These are phyloP conservation scores for Boletus pseudopeckii DNA, from an alignment of 768 basidiomycete species.

Conservation along the genomic window DNA sequence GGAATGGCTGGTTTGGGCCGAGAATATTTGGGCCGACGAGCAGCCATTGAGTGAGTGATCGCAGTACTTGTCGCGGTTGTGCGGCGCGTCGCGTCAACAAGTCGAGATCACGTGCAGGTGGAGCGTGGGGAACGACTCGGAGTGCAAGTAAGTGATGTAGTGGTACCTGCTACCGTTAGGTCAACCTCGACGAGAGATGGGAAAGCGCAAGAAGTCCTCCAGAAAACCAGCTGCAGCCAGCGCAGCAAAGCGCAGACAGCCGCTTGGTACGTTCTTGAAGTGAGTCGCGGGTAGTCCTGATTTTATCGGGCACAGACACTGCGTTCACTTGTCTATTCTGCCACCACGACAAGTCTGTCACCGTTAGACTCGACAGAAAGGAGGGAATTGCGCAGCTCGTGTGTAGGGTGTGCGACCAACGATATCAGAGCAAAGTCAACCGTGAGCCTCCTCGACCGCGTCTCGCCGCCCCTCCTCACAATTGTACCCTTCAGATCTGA, in stretches of 20 bases:
- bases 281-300: conserved; percentile 1
- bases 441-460: conserved; percentile 47
- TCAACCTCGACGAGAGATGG: conserved; percentile 45
- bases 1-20: conserved; percentile 35
- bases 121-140: neutral
- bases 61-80: neutral
- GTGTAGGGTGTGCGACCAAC: conserved; percentile 83
- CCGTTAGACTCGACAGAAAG: conserved; percentile 80
- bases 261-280: conserved; percentile 52
- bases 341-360: conserved; percentile 87
- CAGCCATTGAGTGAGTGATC: conserved; percentile 48
- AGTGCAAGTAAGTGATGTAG: no score
- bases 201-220: conserved; percentile 88
- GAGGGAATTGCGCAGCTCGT: conserved; percentile 78
- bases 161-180: neutral
- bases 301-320: conserved; percentile 49
- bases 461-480: conserved; percentile 11
- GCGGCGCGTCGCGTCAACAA: conserved; percentile 32
- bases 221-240: conserved; percentile 70
- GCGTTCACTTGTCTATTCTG: conserved; percentile 86
- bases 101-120: conserved; percentile 32
- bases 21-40: conserved; percentile 54
- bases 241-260: conserved; percentile 61
- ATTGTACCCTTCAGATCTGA: conserved; percentile 58
- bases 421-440: conserved; percentile 84